phyloP scores from a whole-genome alignment of 106 monocot genomes.

The Posidonia australis region DNA sequence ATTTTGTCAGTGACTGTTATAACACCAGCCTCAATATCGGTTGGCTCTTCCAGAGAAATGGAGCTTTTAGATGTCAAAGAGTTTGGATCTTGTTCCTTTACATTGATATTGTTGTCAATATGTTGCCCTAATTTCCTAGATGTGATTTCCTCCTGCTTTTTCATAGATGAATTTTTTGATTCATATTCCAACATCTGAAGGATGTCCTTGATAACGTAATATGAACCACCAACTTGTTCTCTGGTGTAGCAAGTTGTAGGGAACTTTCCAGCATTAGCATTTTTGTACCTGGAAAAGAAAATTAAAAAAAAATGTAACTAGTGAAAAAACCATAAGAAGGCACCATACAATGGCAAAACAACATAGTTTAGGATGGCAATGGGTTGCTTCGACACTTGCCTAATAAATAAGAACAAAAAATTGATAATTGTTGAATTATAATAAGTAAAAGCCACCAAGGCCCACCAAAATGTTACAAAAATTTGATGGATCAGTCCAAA shows the following conservation, averaged over 20 bases:
- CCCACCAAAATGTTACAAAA: background rate
- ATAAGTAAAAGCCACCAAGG: too few relatives aligned
- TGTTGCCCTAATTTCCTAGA: background rate
- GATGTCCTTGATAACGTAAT: constrained; percentile 2
- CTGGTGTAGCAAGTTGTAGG: background rate
- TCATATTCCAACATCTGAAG: constrained; percentile 5
- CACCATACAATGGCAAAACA: background rate
- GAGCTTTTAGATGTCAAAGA: background rate
- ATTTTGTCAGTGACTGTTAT: background rate
- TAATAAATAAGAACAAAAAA: background rate
- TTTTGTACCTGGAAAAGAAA: constrained; percentile 2
- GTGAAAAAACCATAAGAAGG: background rate
- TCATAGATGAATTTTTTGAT: background rate
- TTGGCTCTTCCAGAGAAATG: background rate
- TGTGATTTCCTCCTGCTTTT: background rate
- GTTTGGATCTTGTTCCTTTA: background rate
- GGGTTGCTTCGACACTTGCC: background rate
- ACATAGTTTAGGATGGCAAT: background rate
- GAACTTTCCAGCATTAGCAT: constrained; percentile 5
- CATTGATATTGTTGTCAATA: background rate
- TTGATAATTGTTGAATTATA: background rate
- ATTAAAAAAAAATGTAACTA: background rate
- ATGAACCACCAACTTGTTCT: constrained; percentile 3
- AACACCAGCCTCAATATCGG: background rate
- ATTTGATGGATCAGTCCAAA: background rate